phyloP scores from a whole-genome alignment of 345 rosid species.

The Salix exigua region DNA sequence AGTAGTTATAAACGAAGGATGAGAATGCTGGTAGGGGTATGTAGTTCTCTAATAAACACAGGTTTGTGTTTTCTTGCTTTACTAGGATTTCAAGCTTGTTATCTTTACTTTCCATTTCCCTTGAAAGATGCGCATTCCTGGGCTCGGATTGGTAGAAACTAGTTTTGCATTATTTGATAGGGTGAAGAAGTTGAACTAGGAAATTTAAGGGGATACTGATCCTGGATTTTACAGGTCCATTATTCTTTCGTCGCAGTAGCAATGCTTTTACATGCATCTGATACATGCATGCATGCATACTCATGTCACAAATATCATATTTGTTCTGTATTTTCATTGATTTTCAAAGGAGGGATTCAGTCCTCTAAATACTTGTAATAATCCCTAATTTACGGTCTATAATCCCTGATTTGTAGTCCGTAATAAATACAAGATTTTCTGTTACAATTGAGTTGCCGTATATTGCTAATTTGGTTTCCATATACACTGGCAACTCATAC shows the following conservation, averaged over 20 bases:
- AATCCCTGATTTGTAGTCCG: too few relatives aligned
- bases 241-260: background rate
- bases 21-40: constrained; percentile 24
- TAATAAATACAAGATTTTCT: too few relatives aligned
- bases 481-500: too few relatives aligned
- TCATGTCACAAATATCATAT: too few relatives aligned
- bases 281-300: too few relatives aligned
- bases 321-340: too few relatives aligned
- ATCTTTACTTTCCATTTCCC: background rate
- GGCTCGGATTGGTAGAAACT: background rate
- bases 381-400: too few relatives aligned
- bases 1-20: constrained; percentile 32
- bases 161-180: background rate
- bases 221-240: background rate
- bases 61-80: constrained; percentile 23
- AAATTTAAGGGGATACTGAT: background rate
- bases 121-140: background rate
- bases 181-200: background rate
- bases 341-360: too few relatives aligned
- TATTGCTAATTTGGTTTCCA: too few relatives aligned
- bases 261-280: background rate
- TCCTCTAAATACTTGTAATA: too few relatives aligned
- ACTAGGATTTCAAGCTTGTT: background rate
- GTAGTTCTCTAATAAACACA: constrained; percentile 32
- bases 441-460: too few relatives aligned